These are phyloP conservation scores for Trichoderma reesei DNA, from an alignment of 495 filamentous ascomycete species.

Conservation along the genomic window DNA sequence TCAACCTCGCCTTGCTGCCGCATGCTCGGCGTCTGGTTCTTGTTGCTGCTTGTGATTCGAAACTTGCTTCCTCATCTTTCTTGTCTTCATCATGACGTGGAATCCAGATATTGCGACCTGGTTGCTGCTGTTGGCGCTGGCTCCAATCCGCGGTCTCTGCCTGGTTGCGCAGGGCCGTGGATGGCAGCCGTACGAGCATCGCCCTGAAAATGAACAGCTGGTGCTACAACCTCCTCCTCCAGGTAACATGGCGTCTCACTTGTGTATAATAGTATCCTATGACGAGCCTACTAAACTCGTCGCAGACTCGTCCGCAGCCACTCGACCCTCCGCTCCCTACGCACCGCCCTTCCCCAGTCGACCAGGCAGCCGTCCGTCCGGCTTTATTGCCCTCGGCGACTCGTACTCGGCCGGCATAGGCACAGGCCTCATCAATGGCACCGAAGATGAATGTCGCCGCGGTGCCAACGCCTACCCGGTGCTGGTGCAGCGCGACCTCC, in stretches of 20 bases:
- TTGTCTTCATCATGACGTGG: neutral
- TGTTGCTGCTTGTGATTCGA: neutral
- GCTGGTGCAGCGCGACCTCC: constrained; percentile 25
- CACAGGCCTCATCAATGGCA: constrained; percentile 24
- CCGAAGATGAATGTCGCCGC: constrained; percentile 31
- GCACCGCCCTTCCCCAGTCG: constrained; percentile 1
- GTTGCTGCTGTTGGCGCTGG: neutral
- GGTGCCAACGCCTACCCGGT: constrained; percentile 28
- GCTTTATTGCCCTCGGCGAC: constrained; percentile 37
- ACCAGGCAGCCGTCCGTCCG: constrained; percentile 12
- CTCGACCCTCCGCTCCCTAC: neutral
- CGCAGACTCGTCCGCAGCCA: neutral
- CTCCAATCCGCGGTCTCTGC: neutral
- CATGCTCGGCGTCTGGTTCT: neutral
- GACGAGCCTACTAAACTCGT: too few relatives aligned
- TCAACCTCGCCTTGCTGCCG: neutral
- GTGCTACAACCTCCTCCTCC: neutral
- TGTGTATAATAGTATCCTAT: too few relatives aligned
- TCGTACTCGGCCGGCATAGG: constrained; percentile 42
- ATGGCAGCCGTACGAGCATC: neutral
- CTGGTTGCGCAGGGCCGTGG: neutral
- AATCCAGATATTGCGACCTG: neutral
- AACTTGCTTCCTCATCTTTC: neutral
- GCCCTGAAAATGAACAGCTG: neutral
- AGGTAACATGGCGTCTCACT: neutral